Conservation (phyloP, 1,284 basidiomycete genomes). For the Xerocomus amazonicus region DNA sequence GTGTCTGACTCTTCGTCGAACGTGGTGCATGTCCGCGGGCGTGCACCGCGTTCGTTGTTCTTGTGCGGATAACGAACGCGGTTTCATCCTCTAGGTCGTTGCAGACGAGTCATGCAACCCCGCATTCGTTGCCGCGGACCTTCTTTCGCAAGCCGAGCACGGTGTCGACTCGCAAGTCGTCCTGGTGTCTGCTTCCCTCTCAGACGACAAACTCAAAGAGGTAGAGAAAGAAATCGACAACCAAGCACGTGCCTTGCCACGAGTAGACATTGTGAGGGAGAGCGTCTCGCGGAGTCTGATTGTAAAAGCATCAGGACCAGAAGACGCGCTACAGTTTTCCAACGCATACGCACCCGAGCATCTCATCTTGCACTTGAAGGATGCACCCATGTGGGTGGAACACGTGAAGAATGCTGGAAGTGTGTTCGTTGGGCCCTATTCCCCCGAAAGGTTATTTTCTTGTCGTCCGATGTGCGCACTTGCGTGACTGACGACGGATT, state of each 20-base stretch:
- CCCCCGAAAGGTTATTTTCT: constrained; percentile 80
- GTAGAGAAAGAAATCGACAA: constrained; percentile 87
- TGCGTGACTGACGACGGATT: constrained; percentile 7
- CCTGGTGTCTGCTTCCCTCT: constrained; percentile 77
- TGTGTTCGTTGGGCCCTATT: constrained; percentile 92
- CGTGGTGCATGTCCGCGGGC: constrained; percentile 12
- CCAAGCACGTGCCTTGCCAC: constrained; percentile 84
- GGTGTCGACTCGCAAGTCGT: constrained; percentile 98
- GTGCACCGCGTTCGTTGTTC: constrained; percentile 38
- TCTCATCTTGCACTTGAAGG: constrained; percentile 83
- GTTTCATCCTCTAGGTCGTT: constrained; percentile 64
- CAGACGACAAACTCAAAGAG: constrained; percentile 56
- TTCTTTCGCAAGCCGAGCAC: constrained; percentile 97
- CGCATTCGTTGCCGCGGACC: constrained; percentile 92
- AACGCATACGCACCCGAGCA: constrained; percentile 99
- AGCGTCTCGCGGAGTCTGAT: constrained; percentile 93
- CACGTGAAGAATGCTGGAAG: constrained; percentile 89
- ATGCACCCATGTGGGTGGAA: constrained; percentile 65
- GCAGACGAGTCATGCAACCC: constrained; percentile 86
- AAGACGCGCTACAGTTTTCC: constrained; percentile 83
- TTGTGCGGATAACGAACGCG: constrained; percentile 37
- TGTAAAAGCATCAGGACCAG: constrained; percentile 63
- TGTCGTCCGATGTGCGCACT: not conserved
- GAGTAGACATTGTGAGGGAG: constrained; percentile 88
- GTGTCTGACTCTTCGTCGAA: not conserved